Evolutionary conservation across 371 early-diverging fungal genomes (phyloP).

Genomic region (Capillidium heterosporum): DNA sequence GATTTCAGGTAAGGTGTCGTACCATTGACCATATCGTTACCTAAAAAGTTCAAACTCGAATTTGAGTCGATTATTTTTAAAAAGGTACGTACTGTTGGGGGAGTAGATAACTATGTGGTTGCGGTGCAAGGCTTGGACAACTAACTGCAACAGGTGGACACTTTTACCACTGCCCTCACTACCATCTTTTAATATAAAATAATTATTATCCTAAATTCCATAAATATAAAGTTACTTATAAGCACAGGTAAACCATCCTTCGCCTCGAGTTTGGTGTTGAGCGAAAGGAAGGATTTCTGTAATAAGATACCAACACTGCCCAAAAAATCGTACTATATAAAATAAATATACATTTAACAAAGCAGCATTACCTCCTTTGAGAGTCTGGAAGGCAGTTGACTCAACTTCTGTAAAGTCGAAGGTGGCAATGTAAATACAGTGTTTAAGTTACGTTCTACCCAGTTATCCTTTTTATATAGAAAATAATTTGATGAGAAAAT

Average conservation of each 20-base stretch:
- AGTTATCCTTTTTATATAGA: background rate
- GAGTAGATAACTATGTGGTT: constrained; percentile 1
- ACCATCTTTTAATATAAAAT: constrained; percentile 5
- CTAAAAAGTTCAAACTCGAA: background rate
- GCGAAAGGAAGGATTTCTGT: background rate
- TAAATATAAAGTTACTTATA: background rate
- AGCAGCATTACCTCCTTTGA: background rate
- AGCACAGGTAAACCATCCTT: background rate
- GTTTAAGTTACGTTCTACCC: background rate
- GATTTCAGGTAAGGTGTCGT: background rate
- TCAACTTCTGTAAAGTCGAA: background rate
- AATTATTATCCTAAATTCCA: background rate
- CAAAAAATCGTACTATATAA: background rate
- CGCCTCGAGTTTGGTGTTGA: background rate
- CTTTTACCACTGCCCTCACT: background rate
- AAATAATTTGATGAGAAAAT: too few species aligned
- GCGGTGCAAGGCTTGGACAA: background rate
- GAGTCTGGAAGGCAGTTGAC: background rate
- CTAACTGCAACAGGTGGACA: background rate
- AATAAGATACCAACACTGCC: background rate
- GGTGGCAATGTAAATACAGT: background rate
- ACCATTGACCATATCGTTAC: constrained; percentile 1
- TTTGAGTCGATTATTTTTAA: background rate
- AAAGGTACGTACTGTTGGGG: constrained; percentile 1
- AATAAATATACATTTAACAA: background rate